These are phyloP conservation scores for Claviceps sp. DNA, from an alignment of 2,329 filamentous ascomycete genomes.

Conservation along the genomic window DNA sequence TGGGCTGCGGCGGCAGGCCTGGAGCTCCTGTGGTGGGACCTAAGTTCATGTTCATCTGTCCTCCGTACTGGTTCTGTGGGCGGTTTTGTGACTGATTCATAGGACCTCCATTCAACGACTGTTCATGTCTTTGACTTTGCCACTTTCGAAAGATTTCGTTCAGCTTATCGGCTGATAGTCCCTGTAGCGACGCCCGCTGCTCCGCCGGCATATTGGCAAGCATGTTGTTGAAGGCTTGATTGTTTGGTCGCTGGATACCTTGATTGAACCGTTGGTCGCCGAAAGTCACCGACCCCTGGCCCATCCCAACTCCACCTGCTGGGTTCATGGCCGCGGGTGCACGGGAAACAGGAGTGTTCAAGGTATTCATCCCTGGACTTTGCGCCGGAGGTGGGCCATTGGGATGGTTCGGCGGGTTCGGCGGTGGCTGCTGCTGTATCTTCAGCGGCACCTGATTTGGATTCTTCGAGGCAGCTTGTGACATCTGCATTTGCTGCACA, in stretches of 20 bases:
- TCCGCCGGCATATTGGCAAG: conserved; percentile 32
- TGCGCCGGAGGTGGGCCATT: conserved; percentile 40
- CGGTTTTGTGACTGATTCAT: conserved; percentile 17
- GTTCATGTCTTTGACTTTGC: conserved; percentile 25
- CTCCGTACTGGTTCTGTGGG: conserved; percentile 16
- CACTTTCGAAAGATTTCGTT: conserved; percentile 38
- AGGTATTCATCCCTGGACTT: conserved; percentile 44
- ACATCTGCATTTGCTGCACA: conserved; percentile 23
- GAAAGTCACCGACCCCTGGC: conserved; percentile 33
- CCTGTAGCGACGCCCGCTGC: conserved; percentile 29
- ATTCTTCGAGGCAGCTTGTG: conserved; percentile 20
- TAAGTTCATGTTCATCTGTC: conserved; percentile 20
- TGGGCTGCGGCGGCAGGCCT: conserved; percentile 14
- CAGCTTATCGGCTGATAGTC: conserved; percentile 34
- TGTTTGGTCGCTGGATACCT: conserved; percentile 32
- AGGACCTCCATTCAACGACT: conserved; percentile 19
- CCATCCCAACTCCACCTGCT: conserved; percentile 28
- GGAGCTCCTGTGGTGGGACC: conserved; percentile 14
- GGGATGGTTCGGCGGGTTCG: conserved; percentile 38
- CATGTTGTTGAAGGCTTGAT: conserved; percentile 27
- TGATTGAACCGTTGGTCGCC: conserved; percentile 41
- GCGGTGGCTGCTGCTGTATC: conserved; percentile 29
- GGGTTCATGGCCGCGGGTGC: conserved; percentile 31
- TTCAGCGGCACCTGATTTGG: conserved; percentile 27
- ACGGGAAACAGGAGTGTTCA: conserved; percentile 37